Percentiles rank a stretch among this genome's conserved stretches.
phyloP scores from a whole-genome alignment of 345 rosid species.

The Firmiana major region DNA sequence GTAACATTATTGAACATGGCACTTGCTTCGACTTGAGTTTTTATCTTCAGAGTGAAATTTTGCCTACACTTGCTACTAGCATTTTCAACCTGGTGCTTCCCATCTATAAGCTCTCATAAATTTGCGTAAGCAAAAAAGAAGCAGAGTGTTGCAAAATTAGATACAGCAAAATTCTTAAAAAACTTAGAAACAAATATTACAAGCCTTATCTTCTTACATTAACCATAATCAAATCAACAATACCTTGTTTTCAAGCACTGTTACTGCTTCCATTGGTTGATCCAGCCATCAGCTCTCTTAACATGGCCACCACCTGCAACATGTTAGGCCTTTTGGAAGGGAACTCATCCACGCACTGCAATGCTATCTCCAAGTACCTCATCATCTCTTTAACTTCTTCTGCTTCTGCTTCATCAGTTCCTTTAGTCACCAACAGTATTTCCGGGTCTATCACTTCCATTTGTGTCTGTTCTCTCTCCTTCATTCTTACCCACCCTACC shows the following conservation, averaged over 20 bases:
- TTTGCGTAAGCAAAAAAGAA: not conserved
- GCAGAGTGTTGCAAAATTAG: conserved; percentile 10
- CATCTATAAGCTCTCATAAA: not conserved
- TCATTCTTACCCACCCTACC: conserved; percentile 95
- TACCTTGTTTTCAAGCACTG: conserved; percentile 37
- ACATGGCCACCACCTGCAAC: conserved; percentile 86
- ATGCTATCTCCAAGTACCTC: conserved; percentile 69
- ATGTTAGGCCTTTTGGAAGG: conserved; percentile 84
- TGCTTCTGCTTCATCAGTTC: conserved; percentile 47
- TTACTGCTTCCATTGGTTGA: conserved; percentile 56
- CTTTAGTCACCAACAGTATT: conserved; percentile 41
- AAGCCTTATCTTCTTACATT: not conserved
- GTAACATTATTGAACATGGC: not conserved
- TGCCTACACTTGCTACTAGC: no score
- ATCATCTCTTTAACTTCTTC: conserved; percentile 75
- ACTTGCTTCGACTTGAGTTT: not conserved
- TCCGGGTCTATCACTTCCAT: conserved; percentile 93
- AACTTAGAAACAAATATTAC: conserved; percentile 21
- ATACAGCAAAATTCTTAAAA: conserved; percentile 5
- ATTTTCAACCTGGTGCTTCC: not conserved
- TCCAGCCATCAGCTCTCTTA: conserved; percentile 70
- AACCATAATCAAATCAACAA: conserved; percentile 23
- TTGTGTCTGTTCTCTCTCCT: conserved; percentile 74
- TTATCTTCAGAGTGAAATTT: not conserved
- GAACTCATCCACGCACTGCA: conserved; percentile 85